Evolutionary conservation across 2,329 filamentous ascomycete genomes (phyloP), one percentile per base, ranked within the genome.

Genomic region (Fusarium verticillioides): DNA sequence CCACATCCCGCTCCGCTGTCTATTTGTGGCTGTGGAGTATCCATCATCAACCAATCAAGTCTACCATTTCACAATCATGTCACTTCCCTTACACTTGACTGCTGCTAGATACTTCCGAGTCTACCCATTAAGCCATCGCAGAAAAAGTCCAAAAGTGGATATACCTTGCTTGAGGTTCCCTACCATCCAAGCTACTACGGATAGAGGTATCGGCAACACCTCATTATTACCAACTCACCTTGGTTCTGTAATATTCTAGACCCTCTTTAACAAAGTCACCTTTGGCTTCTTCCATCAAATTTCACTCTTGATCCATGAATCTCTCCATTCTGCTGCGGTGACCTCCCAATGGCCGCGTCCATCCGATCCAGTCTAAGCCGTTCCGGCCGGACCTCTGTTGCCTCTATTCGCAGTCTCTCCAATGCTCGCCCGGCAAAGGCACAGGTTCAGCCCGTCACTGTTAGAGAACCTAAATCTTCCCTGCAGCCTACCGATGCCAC

Each of bases 311-410:
- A 69, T 73, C 71, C 75, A 79, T 78, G 74, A 75, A 56, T 68
- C 69, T 72, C 60, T 47, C 62, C 52, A 63, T 69, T n/a, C 49
- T 70, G 50, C 58, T 74, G 68, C 73, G 75, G 71, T 76, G 73
- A 78, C 76, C 76, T 68, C 71, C 60, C 79, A 79, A 83, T 83
- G 81, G 79, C 81, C 70, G 76, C 78, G 79, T 76, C 78, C 54
- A 69, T 81, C 69, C 80, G 79, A 74, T 77, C 72, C 64, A 66
- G 72, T 62, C 53, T 78, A 50, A 73, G 73, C 74, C 72, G 77
- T 61, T 72, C 70, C 58, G 73, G 71, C 71, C 76, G 76, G 52
- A 71, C 57, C 60, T 72, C 56, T 62, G 72, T 69, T 63, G 70
- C 59, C 60, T 74, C 78, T 39, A 56, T 76, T 63, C 79, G 79